Evolutionary conservation across 257 asterid genomes (phyloP).

Genomic region (Solanum clarkiae): DNA sequence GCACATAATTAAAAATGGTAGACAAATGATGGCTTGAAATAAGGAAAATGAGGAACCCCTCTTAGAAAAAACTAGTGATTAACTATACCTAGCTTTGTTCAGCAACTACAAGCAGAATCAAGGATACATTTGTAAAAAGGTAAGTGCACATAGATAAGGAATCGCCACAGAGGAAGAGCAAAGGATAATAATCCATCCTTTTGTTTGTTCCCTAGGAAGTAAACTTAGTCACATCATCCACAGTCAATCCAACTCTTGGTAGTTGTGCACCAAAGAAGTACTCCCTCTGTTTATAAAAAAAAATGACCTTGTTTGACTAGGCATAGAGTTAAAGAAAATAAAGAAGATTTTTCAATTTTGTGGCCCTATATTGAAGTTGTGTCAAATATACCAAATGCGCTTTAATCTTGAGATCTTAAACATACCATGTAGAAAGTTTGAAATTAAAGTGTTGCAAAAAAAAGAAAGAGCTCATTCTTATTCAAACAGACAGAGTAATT

Average conservation of each 20-base stretch:
- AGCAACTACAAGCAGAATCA: constrained; percentile 35
- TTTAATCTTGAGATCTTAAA: too few relatives aligned
- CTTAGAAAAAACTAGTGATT: background rate
- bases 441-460: too few relatives aligned
- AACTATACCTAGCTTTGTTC: constrained; percentile 44
- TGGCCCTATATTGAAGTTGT: too few relatives aligned
- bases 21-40: background rate
- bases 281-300: too few relatives aligned
- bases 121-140: constrained; percentile 17
- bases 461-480: too few relatives aligned
- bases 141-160: background rate
- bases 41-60: background rate
- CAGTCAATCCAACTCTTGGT: background rate
- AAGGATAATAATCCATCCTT: background rate
- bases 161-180: background rate
- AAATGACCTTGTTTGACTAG: too few relatives aligned
- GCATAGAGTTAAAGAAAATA: too few relatives aligned
- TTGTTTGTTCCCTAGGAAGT: background rate
- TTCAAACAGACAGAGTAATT: too few relatives aligned
- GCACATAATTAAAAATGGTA: background rate
- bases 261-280: background rate
- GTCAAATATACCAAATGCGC: too few relatives aligned
- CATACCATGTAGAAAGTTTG: too few relatives aligned
- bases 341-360: too few relatives aligned
- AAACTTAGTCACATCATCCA: background rate